Conservation (phyloP, 2,329 filamentous ascomycete genomes). For the Paraconiothyrium sp. region DNA sequence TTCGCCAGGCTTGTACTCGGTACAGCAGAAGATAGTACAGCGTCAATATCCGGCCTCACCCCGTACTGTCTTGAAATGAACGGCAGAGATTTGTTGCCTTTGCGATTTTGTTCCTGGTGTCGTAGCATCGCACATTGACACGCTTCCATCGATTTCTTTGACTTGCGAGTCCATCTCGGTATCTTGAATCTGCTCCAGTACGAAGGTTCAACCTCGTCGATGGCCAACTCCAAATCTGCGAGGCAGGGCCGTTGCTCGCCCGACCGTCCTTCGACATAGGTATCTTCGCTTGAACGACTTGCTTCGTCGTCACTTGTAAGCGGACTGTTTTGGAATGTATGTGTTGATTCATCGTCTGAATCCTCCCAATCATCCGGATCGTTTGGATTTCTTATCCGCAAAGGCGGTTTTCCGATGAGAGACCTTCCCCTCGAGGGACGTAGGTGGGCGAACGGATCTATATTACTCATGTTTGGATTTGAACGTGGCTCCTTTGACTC, state of each 20-base stretch:
- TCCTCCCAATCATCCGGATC: slow-evolving; percentile 29
- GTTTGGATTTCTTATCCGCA: slow-evolving; percentile 36
- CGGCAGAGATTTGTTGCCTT: slow-evolving; percentile 3
- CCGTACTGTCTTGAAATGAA: slow-evolving; percentile 25
- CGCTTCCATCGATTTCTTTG: neutral
- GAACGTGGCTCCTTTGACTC: slow-evolving; percentile 11
- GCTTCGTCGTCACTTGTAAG: slow-evolving; percentile 17
- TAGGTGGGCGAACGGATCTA: slow-evolving; percentile 39
- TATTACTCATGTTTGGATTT: slow-evolving; percentile 4
- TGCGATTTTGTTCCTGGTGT: slow-evolving; percentile 24
- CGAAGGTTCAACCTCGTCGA: slow-evolving; percentile 17
- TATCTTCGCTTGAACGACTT: slow-evolving; percentile 25
- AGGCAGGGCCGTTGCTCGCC: slow-evolving; percentile 15
- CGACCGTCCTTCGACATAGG: slow-evolving; percentile 22
- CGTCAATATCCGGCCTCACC: slow-evolving; percentile 25
- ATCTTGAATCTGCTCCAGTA: slow-evolving; percentile 2
- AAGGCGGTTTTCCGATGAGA: slow-evolving; percentile 16
- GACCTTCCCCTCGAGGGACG: slow-evolving; percentile 19
- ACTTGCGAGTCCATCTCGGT: neutral
- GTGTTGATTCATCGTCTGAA: slow-evolving; percentile 18
- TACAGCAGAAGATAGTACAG: slow-evolving; percentile 16
- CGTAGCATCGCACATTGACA: slow-evolving; percentile 32
- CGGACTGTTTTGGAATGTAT: slow-evolving; percentile 20
- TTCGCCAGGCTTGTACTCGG: slow-evolving; percentile 11
- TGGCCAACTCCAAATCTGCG: slow-evolving; percentile 15